These are phyloP conservation scores for Nakazawaea populi DNA, from an alignment of 805 yeast genomes.

Conservation along the genomic window DNA sequence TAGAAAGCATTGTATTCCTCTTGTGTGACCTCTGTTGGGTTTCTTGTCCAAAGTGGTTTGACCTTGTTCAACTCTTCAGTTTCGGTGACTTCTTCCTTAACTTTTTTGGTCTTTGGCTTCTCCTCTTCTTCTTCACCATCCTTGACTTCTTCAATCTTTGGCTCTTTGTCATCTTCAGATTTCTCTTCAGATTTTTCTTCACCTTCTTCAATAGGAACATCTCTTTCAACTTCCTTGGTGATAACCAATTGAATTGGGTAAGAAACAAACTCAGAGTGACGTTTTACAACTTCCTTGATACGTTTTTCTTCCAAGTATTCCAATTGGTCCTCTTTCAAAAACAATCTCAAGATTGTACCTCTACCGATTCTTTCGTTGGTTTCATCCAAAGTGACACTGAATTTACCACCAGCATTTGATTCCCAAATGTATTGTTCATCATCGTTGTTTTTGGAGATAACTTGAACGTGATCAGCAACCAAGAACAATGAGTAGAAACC, in stretches of 20 bases:
- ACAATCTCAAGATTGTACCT: constrained; percentile 93
- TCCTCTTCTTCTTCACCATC: constrained; percentile 65
- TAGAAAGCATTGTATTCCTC: constrained; percentile 99
- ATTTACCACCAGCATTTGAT: constrained; percentile 99
- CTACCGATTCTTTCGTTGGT: constrained; percentile 81
- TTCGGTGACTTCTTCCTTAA: constrained; percentile 91
- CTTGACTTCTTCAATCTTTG: constrained; percentile 68
- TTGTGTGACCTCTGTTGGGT: constrained; percentile 94
- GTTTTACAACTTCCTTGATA: constrained; percentile 98
- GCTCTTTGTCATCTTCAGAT: constrained; percentile 41
- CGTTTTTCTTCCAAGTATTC: constrained; percentile 99
- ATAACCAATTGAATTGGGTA: constrained; percentile 98
- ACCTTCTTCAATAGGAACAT: constrained; percentile 79
- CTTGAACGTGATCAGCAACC: constrained; percentile 99
- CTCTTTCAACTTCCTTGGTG: constrained; percentile 98
- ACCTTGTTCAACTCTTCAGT: constrained; percentile 98
- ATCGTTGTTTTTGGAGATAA: constrained; percentile 95
- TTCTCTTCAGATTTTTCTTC: constrained; percentile 49
- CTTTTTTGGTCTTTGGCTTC: constrained; percentile 76
- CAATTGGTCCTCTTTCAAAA: constrained; percentile 97
- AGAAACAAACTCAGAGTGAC: constrained; percentile 98
- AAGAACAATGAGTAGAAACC: constrained; percentile 99
- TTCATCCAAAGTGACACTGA: constrained; percentile 90
- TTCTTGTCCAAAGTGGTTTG: constrained; percentile 99
- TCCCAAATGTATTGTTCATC: constrained; percentile 99